These are phyloP conservation scores for Penicillium sp. DNA, from an alignment of 2,329 filamentous ascomycete genomes.

Conservation along the genomic window DNA sequence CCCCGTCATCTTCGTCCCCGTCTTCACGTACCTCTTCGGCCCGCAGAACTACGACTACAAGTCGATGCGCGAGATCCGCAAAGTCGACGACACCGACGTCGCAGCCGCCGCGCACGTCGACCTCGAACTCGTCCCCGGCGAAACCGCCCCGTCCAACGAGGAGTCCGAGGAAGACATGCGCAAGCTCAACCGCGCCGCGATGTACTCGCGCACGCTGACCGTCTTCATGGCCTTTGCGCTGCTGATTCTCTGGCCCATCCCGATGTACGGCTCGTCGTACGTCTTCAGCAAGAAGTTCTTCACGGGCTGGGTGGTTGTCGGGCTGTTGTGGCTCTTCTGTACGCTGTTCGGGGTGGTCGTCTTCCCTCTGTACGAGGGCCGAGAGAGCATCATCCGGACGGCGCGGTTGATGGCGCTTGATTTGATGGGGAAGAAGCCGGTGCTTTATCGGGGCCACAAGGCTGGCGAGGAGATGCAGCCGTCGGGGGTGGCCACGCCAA, in stretches of 20 bases:
- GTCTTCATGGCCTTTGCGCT: constrained; percentile 66
- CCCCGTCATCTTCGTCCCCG: constrained; percentile 68
- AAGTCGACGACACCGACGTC: constrained; percentile 73
- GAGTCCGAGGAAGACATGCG: constrained; percentile 47
- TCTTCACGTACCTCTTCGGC: constrained; percentile 70
- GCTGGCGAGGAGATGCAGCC: constrained; percentile 39
- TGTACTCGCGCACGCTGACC: constrained; percentile 58
- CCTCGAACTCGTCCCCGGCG: constrained; percentile 61
- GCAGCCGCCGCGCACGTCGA: constrained; percentile 62
- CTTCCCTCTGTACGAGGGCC: constrained; percentile 77
- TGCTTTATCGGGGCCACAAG: constrained; percentile 34
- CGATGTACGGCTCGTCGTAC: constrained; percentile 79
- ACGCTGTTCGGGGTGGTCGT: constrained; percentile 70
- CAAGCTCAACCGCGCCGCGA: constrained; percentile 54
- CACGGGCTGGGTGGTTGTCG: constrained; percentile 73
- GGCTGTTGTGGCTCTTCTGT: constrained; percentile 76
- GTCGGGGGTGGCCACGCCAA: constrained; percentile 50
- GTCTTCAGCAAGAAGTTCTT: constrained; percentile 81
- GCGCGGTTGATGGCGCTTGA: constrained; percentile 62
- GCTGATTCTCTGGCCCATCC: constrained; percentile 85
- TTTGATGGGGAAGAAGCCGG: constrained; percentile 45
- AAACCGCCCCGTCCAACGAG: constrained; percentile 34
- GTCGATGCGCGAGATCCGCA: constrained; percentile 75
- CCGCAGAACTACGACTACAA: constrained; percentile 79
- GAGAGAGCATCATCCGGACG: constrained; percentile 63